phyloP scores from a whole-genome alignment of 2,329 filamentous ascomycete genomes.

The Arthroderma sp. region DNA sequence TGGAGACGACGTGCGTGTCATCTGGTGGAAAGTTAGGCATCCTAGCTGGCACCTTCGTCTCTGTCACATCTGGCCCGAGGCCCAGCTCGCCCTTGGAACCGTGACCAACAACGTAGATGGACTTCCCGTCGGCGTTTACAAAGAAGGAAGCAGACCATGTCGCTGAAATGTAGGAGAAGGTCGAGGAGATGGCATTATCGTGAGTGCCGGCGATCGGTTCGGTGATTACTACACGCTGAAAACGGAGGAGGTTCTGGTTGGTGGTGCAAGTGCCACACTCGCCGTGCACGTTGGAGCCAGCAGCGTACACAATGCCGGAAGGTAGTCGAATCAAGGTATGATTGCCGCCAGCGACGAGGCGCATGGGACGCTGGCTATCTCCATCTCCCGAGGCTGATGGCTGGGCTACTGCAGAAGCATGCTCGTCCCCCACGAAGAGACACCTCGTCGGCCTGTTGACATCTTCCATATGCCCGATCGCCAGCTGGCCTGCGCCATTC shows the following conservation, averaged over 20 bases:
- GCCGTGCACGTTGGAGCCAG: constrained; percentile 47
- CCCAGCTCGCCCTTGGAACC: constrained; percentile 64
- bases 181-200: constrained; percentile 18
- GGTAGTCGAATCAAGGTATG: constrained; percentile 65
- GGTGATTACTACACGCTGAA: constrained; percentile 19
- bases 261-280: constrained; percentile 25
- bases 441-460: constrained; percentile 54
- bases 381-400: constrained; percentile 17
- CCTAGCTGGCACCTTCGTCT: constrained; percentile 30
- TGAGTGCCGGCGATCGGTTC: constrained; percentile 7
- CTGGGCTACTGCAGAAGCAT: background rate
- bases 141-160: constrained; percentile 68
- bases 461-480: constrained; percentile 58
- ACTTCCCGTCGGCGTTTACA: constrained; percentile 36
- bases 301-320: constrained; percentile 49
- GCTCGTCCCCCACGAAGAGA: constrained; percentile 34
- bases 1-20: constrained; percentile 46
- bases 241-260: constrained; percentile 15
- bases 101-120: constrained; percentile 52
- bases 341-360: constrained; percentile 61
- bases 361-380: background rate
- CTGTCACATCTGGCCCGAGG: constrained; percentile 34
- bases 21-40: constrained; percentile 54
- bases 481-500: constrained; percentile 64
- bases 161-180: constrained; percentile 47